Base-by-base conservation (phyloP, 2,329 filamentous ascomycete genomes). In the Ceratocystis harringtonii region DNA sequence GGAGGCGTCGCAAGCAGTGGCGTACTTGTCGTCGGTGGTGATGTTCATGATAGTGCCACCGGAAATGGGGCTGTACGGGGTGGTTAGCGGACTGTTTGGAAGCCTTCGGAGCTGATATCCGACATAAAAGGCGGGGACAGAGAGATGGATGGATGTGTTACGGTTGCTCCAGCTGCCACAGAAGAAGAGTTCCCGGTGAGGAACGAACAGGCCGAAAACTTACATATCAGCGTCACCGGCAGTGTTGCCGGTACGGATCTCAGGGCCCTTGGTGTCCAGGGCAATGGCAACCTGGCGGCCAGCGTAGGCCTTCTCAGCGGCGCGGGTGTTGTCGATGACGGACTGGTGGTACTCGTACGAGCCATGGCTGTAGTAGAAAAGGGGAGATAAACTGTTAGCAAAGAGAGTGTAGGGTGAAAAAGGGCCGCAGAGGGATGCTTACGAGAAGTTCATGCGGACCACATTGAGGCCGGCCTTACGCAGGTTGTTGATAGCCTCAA, bases 271-370 rank as follows among this genome's bases (percentile, higher is more conserved):
- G 74, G 82, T 88, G 74, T 85, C 88, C 68, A 99, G 88, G 71
- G 94, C 94, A 80, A 99, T 96, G 75, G 92, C 94, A 70, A 99
- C 80, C 71, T 92, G 94, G 70, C 94, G 90, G 70, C 94, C 94
- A 32, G 81, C 73, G 78, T 91, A 84, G 67, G 79, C 76, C 74
- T 81, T 84, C 80, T 95, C 92, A 70, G 94, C 94, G 74, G 88
- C 83, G 74, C 91, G 90, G 71, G 92, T 84, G 80, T 99, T 87
- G 81, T 99, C 90, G 74, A 99, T 96, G 75, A 99, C 94, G 69
- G 90, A 92, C 83, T 97, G 90, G 80, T 95, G 92, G 81, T 96
- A 99, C 80, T 92, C 92, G 78, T 97, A 94, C 71, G 75, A 75
- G 68, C 76, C 76, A 69, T 78, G 91, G 89, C 76, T 68, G 60